Conservation (phyloP, 441 rosid genomes). For the Raphanus hybrid region DNA sequence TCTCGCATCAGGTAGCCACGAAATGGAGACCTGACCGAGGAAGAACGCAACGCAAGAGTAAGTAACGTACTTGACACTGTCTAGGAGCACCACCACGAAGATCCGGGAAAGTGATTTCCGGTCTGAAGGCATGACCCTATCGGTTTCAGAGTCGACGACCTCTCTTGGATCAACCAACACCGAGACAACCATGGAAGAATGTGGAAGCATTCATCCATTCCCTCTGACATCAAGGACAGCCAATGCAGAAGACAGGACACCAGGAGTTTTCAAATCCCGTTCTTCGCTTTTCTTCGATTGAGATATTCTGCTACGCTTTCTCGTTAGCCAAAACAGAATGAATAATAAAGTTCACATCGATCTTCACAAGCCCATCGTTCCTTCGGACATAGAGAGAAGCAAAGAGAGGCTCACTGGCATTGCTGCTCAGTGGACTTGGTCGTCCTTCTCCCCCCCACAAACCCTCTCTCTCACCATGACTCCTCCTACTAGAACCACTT, state of each 20-base stretch:
- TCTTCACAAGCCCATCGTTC: constrained; percentile 93
- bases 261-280: constrained; percentile 56
- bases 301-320: constrained; percentile 57
- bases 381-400: constrained; percentile 96
- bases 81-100: constrained; percentile 92
- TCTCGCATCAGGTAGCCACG: constrained; percentile 60
- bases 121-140: constrained; percentile 61
- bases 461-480: constrained; percentile 43
- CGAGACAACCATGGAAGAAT: constrained; percentile 77
- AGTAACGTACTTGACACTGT: constrained; percentile 90
- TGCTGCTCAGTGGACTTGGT: constrained; percentile 29
- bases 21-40: constrained; percentile 70
- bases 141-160: constrained; percentile 72
- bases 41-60: constrained; percentile 74
- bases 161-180: constrained; percentile 94
- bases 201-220: constrained; percentile 49
- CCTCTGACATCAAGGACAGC: constrained; percentile 63
- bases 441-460: constrained; percentile 45
- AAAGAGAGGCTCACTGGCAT: constrained; percentile 75
- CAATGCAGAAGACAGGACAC: constrained; percentile 57
- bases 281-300: constrained; percentile 47
- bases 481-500: constrained; percentile 38
- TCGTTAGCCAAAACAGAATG: constrained; percentile 94
- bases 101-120: constrained; percentile 79
- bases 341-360: constrained; percentile 94